phyloP scores from a whole-genome alignment of 345 rosid genomes.

The Bruguiera parviflora region DNA sequence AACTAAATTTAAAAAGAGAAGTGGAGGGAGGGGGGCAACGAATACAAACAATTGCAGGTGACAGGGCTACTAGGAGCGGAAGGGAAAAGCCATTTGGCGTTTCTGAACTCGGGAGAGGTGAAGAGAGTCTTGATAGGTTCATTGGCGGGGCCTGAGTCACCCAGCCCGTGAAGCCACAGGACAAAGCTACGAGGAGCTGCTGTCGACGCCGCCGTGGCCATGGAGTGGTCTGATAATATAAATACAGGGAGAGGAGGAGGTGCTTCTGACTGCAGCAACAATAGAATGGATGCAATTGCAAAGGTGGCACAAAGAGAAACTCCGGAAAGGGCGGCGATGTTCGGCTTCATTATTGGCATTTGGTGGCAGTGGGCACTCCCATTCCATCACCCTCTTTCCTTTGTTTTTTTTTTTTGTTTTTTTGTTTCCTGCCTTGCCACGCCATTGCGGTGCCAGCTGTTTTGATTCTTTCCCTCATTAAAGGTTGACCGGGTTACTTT shows the following conservation, averaged over 20 bases:
- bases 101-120: constrained; percentile 51
- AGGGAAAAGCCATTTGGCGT: constrained; percentile 80
- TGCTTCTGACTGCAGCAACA: neutral
- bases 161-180: constrained; percentile 85
- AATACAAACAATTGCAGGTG: constrained; percentile 59
- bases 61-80: constrained; percentile 69
- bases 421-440: no score
- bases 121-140: constrained; percentile 72
- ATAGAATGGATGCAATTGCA: neutral
- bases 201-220: neutral
- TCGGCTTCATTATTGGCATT: neutral
- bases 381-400: neutral
- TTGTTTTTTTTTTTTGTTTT: no score
- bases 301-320: neutral
- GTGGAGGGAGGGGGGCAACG: no score
- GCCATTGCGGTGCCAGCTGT: no score
- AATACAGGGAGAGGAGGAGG: neutral
- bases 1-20: neutral
- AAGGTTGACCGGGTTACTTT: no score
- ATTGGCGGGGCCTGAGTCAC: constrained; percentile 87
- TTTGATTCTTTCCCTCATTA: no score
- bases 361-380: neutral
- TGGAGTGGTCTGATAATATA: no score
- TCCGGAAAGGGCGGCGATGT: neutral
- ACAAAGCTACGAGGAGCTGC: constrained; percentile 44